phyloP scores from a whole-genome alignment of 1,284 basidiomycete genomes.

The Dichomitus squalens region DNA sequence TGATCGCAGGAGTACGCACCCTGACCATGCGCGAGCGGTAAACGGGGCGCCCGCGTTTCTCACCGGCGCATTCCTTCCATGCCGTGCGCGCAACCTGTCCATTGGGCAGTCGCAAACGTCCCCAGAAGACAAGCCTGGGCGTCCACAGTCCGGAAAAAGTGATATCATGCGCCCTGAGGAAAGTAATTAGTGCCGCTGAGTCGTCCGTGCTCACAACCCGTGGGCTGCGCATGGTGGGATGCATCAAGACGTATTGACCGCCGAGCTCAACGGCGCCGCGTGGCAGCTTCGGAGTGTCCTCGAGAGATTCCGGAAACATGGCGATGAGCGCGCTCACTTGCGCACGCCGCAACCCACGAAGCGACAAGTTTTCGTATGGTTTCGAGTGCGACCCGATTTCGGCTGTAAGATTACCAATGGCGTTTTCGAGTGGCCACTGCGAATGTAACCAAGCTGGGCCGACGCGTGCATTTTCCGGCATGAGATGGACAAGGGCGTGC shows the following conservation, averaged over 20 bases:
- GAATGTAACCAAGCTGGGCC: no score
- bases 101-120: no score
- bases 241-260: neutral
- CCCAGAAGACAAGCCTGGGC: no score
- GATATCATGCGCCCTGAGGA: neutral
- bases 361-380: constrained; percentile 25
- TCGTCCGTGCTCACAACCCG: no score
- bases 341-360: constrained; percentile 13
- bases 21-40: neutral
- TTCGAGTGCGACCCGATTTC: constrained; percentile 26
- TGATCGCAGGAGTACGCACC: neutral
- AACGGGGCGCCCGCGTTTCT: neutral
- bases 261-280: no score
- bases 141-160: neutral
- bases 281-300: neutral
- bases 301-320: constrained; percentile 18
- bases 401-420: constrained; percentile 29
- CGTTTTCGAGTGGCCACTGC: no score
- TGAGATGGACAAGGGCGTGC: constrained; percentile 26
- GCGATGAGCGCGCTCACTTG: constrained; percentile 26
- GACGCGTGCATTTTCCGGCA: constrained; percentile 14
- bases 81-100: no score
- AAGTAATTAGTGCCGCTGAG: no score
- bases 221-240: neutral
- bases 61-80: neutral